These are phyloP conservation scores for Sporothrix protearum DNA, from an alignment of 2,329 filamentous ascomycete species.

Conservation along the genomic window DNA sequence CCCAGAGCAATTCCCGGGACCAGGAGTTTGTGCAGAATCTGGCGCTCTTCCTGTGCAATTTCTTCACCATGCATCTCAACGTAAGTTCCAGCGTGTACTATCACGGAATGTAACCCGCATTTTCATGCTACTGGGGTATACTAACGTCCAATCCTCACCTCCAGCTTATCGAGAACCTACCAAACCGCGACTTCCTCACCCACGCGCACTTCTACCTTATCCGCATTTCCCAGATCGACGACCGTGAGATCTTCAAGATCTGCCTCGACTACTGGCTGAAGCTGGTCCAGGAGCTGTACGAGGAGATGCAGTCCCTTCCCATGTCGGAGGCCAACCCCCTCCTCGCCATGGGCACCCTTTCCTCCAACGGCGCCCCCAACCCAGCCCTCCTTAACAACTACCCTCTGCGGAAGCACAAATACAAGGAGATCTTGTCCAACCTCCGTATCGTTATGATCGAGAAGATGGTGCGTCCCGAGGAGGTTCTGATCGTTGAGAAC, in stretches of 20 bases:
- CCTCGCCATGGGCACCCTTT: slow-evolving; percentile 70
- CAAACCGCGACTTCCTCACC: slow-evolving; percentile 89
- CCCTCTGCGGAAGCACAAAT: slow-evolving; percentile 95
- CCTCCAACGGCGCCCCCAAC: slow-evolving; percentile 79
- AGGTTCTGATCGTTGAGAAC: slow-evolving; percentile 98
- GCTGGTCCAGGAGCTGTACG: slow-evolving; percentile 93
- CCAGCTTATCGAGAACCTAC: slow-evolving; percentile 88
- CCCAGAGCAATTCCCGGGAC: slow-evolving; percentile 83
- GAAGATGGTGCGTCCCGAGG: slow-evolving; percentile 98
- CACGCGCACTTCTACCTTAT: slow-evolving; percentile 98
- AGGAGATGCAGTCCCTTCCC: slow-evolving; percentile 96
- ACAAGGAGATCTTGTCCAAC: slow-evolving; percentile 89
- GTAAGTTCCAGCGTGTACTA: slow-evolving; percentile 48
- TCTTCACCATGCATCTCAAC: slow-evolving; percentile 88
- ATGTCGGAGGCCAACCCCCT: slow-evolving; percentile 85
- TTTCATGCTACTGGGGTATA: too few species aligned
- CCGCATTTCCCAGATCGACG: slow-evolving; percentile 96
- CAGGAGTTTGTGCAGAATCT: slow-evolving; percentile 98
- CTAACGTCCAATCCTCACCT: slow-evolving; percentile 15
- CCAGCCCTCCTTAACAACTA: slow-evolving; percentile 82
- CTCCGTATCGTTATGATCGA: slow-evolving; percentile 98
- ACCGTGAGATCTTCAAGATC: slow-evolving; percentile 99
- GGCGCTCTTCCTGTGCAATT: slow-evolving; percentile 93
- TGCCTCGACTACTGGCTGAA: slow-evolving; percentile 99
- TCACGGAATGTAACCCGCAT: too few species aligned